Conservation (phyloP, 805 yeast genomes). For the Ogataea corticis region DNA sequence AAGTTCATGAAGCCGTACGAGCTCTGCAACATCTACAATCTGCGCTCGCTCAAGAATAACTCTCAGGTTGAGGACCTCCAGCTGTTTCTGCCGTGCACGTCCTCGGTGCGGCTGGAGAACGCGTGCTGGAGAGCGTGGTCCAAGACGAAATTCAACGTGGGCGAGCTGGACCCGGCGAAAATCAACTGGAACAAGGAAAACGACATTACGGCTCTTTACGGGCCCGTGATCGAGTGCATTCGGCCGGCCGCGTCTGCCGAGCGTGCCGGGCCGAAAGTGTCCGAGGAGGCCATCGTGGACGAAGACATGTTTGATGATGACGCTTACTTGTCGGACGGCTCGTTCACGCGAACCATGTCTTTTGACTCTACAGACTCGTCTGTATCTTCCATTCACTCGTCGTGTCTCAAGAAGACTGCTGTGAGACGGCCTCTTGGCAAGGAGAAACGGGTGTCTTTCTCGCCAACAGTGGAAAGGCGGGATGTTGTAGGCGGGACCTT, state of each 20-base stretch:
- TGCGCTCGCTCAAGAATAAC: slow-evolving; percentile 22
- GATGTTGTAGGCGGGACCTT: slow-evolving; percentile 46
- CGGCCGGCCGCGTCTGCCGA: neutral
- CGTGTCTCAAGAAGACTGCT: slow-evolving; percentile 10
- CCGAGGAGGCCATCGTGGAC: slow-evolving; percentile 7
- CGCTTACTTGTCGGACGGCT: neutral
- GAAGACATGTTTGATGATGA: slow-evolving; percentile 13
- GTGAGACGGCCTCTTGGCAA: slow-evolving; percentile 8
- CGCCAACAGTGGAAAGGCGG: slow-evolving; percentile 43
- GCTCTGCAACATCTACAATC: slow-evolving; percentile 29
- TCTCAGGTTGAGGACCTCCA: slow-evolving; percentile 35
- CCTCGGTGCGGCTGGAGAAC: slow-evolving; percentile 59
- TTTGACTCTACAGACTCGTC: slow-evolving; percentile 10
- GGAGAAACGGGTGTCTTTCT: slow-evolving; percentile 41
- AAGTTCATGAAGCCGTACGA: slow-evolving; percentile 37
- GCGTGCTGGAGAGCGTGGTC: slow-evolving; percentile 97
- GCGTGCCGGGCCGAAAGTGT: neutral
- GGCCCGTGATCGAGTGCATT: slow-evolving; percentile 40
- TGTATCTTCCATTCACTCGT: slow-evolving; percentile 7
- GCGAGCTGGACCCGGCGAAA: slow-evolving; percentile 43
- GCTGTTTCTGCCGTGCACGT: slow-evolving; percentile 36
- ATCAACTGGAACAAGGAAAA: slow-evolving; percentile 57
- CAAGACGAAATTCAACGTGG: slow-evolving; percentile 62
- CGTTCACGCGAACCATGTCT: slow-evolving; percentile 12
- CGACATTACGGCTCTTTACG: slow-evolving; percentile 56